Evolutionary conservation across 192 early-diverging fungal species (phyloP), one percentile per base, ranked within the genome.

Genomic region (Phlyctochytrium planicorne): DNA sequence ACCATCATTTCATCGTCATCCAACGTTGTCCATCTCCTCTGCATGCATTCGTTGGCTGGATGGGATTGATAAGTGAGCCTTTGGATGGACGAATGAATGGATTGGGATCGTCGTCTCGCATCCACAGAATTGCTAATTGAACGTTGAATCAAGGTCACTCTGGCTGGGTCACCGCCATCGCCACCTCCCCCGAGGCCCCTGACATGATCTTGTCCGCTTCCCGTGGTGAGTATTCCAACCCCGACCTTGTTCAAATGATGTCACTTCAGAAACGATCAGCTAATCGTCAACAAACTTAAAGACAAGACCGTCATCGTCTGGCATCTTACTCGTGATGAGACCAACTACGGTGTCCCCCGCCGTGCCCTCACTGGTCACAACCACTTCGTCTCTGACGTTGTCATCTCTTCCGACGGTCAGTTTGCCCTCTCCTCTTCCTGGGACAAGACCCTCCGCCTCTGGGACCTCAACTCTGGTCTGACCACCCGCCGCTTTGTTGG

Each of bases 261-360:
- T n/a, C n/a, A n/a, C n/a, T n/a, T n/a, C n/a, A n/a, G n/a, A n/a
- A n/a, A n/a, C n/a, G n/a, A n/a, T n/a, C n/a, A n/a, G n/a, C n/a
- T 69, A 27, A 16, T 31, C 30, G 2, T 2, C 30, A 20, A 34
- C 36, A 6, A 14, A 3, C 33, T 63, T 56, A 2, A 65, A 91
- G 94, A 98, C 90, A 99, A 98, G 93, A 88, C 93, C 71, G 87
- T 99, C 80, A 93, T 99, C 65, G 93, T 99, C 83, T 99, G 97
- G 97, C 82, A 89, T 77, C 84, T 99, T 82, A 91, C 91, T 75
- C 91, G 93, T 78, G 94, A 94, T 82, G 94, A 94, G 75, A 78
- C 83, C 71, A 90, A 87, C 88, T 99, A 93, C 82, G 97, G 94
- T 79, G 76, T 90, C 63, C 88, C 96, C 78, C 88, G 88, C 70